Evolutionary conservation across 2,329 filamentous ascomycete genomes (phyloP).

Genomic region (Zopfia rhizophila): DNA sequence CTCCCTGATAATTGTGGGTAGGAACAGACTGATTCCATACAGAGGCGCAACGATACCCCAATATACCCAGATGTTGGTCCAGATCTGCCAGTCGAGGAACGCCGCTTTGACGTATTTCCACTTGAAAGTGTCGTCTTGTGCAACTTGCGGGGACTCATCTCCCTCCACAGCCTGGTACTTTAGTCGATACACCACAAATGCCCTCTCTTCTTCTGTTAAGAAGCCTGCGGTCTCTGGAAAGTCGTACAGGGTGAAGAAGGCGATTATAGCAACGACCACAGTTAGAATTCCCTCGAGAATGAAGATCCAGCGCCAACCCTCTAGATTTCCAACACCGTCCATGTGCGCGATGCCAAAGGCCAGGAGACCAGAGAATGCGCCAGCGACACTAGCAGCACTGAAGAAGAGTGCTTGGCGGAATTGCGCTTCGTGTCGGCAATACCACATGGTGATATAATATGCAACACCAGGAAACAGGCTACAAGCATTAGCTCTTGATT

Average conservation of each 20-base stretch:
- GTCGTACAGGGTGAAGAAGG: conserved; percentile 68
- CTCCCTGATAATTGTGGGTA: conserved; percentile 60
- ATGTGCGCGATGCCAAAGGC: conserved; percentile 69
- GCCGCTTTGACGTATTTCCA: conserved; percentile 65
- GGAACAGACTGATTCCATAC: conserved; percentile 50
- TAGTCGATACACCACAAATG: conserved; percentile 70
- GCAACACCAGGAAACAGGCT: conserved; percentile 50
- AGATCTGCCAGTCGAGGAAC: conserved; percentile 61
- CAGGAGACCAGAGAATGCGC: conserved; percentile 69
- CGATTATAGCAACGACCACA: conserved; percentile 45
- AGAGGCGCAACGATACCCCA: conserved; percentile 63
- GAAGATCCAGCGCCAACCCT: conserved; percentile 49
- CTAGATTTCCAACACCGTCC: conserved; percentile 61
- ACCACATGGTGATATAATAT: conserved; percentile 72
- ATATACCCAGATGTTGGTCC: conserved; percentile 67
- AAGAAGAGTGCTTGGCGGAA: conserved; percentile 69
- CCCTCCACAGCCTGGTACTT: conserved; percentile 60
- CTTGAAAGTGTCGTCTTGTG: conserved; percentile 72
- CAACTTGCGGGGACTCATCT: conserved; percentile 73
- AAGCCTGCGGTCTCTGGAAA: conserved; percentile 70
- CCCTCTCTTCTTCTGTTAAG: conserved; percentile 62
- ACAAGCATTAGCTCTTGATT: conserved; percentile 8
- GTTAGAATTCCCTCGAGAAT: conserved; percentile 50
- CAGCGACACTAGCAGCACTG: conserved; percentile 66
- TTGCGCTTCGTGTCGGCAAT: conserved; percentile 68